These are phyloP conservation scores for Crucibulum laeve DNA, from an alignment of 768 basidiomycete species.

Conservation along the genomic window DNA sequence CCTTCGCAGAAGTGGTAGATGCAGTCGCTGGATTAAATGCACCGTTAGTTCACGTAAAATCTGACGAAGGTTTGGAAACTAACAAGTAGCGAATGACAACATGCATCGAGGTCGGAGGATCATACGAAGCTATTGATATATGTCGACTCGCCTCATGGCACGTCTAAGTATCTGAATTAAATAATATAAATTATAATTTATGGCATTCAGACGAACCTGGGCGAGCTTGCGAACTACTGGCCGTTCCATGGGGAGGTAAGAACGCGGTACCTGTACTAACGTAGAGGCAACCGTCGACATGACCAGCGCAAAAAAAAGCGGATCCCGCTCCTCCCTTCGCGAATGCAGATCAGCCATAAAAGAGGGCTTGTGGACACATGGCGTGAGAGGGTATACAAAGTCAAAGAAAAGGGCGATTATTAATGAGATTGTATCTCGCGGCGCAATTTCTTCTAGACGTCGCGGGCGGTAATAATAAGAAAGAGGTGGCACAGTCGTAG, in stretches of 20 bases:
- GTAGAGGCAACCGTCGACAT: conserved; percentile 88
- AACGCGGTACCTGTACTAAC: conserved; percentile 82
- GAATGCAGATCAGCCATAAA: conserved; percentile 88
- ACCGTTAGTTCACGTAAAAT: conserved; percentile 1
- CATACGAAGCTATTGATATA: conserved; percentile 75
- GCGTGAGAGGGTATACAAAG: conserved; percentile 88
- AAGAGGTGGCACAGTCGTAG: conserved; percentile 55
- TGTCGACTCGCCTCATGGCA: conserved; percentile 82
- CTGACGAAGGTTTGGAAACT: conserved; percentile 20
- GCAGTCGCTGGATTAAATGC: conserved; percentile 51
- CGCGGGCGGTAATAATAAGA: conserved; percentile 72
- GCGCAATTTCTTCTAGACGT: conserved; percentile 77
- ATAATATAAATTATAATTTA: background rate
- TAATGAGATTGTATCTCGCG: conserved; percentile 73
- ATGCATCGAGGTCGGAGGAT: conserved; percentile 79
- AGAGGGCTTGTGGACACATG: conserved; percentile 86
- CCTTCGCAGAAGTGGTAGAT: conserved; percentile 89
- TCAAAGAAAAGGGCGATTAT: conserved; percentile 91
- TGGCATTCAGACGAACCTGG: conserved; percentile 26
- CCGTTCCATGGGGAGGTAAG: conserved; percentile 85
- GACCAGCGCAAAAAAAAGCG: conserved; percentile 86
- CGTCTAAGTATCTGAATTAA: conserved; percentile 32
- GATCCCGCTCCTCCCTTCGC: conserved; percentile 79
- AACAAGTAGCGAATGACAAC: conserved; percentile 89
- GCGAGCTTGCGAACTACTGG: conserved; percentile 82